Evolutionary conservation across 495 filamentous ascomycete genomes (phyloP).

Genomic region (Cercophora sp.): DNA sequence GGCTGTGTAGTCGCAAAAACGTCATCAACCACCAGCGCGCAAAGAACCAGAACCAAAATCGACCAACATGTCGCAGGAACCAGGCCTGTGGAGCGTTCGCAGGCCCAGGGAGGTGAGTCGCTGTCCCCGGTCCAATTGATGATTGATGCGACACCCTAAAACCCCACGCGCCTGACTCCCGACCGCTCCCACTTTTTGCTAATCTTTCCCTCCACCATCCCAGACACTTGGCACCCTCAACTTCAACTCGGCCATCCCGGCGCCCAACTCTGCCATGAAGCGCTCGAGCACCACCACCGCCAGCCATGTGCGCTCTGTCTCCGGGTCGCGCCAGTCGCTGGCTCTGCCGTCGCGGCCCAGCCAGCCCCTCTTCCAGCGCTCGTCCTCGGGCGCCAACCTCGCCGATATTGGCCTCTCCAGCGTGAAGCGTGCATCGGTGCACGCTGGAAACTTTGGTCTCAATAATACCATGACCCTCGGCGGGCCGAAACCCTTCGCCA

Average conservation of each 20-base stretch:
- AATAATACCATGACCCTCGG: constrained; percentile 65
- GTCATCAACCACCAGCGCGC: no score
- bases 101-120: constrained; percentile 65
- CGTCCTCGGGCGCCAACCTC: constrained; percentile 73
- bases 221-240: constrained; percentile 77
- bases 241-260: constrained; percentile 76
- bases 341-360: constrained; percentile 66
- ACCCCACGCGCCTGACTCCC: no score
- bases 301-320: constrained; percentile 71
- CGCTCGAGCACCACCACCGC: constrained; percentile 75
- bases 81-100: constrained; percentile 68
- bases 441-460: constrained; percentile 47
- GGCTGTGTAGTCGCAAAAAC: no score
- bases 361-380: constrained; percentile 78
- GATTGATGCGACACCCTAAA: no score
- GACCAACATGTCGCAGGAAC: constrained; percentile 71
- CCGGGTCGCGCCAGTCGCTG: constrained; percentile 81
- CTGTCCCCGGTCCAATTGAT: neutral
- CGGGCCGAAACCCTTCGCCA: constrained; percentile 33
- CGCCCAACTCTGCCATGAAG: constrained; percentile 92
- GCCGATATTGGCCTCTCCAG: constrained; percentile 76
- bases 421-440: constrained; percentile 79
- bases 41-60: neutral
- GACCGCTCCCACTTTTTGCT: neutral
- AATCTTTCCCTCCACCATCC: constrained; percentile 8